Conservation (phyloP, 306 rosid genomes). For the peach (Prunus persica) region DNA sequence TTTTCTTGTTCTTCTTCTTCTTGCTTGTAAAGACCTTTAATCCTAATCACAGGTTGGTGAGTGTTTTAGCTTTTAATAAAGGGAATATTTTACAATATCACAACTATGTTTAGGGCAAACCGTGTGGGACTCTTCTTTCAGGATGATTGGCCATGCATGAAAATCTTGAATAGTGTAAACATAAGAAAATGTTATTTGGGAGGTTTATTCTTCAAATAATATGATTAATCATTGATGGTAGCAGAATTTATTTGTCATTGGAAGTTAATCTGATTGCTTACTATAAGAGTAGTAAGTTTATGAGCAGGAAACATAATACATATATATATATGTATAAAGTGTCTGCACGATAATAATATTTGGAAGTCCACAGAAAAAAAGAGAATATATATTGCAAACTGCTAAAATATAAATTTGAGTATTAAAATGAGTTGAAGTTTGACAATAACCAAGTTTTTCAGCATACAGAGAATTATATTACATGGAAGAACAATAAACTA, state of each 20-base stretch:
- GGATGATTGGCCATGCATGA: neutral
- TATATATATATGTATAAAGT: too few species aligned
- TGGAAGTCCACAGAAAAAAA: fast-evolving
- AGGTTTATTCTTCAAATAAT: neutral
- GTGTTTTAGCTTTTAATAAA: slow-evolving; percentile 5
- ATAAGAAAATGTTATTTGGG: neutral
- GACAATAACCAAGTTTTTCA: neutral
- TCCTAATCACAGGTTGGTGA: slow-evolving; percentile 12
- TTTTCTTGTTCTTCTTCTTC: neutral
- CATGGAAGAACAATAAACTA: neutral
- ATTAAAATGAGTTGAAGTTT: neutral
- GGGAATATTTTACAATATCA: neutral
- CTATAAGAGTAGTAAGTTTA: neutral
- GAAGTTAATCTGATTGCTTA: neutral
- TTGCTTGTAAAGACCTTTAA: neutral
- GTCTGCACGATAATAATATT: fast-evolving
- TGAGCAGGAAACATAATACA: neutral
- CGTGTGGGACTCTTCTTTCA: slow-evolving; percentile 15
- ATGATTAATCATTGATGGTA: too few species aligned
- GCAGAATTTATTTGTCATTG: neutral
- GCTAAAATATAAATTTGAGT: neutral
- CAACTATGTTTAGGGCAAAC: neutral
- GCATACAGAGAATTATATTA: neutral
- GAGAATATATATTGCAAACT: too few species aligned
- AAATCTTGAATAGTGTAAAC: neutral